phyloP scores from a whole-genome alignment of 495 filamentous ascomycete species.

The Hyphodiscus hymeniophilus region DNA sequence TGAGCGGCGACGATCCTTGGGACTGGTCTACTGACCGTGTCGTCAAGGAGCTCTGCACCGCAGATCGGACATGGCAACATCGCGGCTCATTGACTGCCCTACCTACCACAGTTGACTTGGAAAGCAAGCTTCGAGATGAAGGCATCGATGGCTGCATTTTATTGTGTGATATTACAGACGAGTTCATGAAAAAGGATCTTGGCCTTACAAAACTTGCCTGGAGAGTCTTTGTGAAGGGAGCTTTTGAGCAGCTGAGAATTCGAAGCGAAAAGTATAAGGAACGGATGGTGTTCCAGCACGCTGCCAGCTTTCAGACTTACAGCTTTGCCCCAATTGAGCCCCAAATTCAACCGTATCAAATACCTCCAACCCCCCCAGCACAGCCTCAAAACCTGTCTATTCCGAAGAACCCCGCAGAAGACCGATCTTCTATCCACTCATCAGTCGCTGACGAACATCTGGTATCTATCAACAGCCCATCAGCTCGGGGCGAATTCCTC shows the following conservation, averaged over 20 bases:
- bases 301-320: too few species aligned
- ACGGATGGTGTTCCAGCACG: neutral
- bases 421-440: too few species aligned
- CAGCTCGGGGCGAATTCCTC: neutral
- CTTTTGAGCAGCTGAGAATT: constrained; percentile 36
- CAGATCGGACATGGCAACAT: constrained; percentile 35
- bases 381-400: too few species aligned
- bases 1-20: constrained; percentile 46
- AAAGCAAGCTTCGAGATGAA: constrained; percentile 45
- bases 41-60: constrained; percentile 53
- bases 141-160: constrained; percentile 55
- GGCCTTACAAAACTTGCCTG: constrained; percentile 40
- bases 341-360: too few species aligned
- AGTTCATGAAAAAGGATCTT: constrained; percentile 40
- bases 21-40: constrained; percentile 61
- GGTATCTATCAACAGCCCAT: neutral
- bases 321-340: too few species aligned
- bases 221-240: constrained; percentile 34
- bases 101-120: constrained; percentile 43
- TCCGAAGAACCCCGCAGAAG: too few species aligned
- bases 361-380: too few species aligned
- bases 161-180: constrained; percentile 39
- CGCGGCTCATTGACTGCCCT: constrained; percentile 21
- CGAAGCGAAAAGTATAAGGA: constrained; percentile 32
- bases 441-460: neutral